Evolutionary conservation across 1,284 basidiomycete species (phyloP).

Genomic region (Volvariella surrecta): DNA sequence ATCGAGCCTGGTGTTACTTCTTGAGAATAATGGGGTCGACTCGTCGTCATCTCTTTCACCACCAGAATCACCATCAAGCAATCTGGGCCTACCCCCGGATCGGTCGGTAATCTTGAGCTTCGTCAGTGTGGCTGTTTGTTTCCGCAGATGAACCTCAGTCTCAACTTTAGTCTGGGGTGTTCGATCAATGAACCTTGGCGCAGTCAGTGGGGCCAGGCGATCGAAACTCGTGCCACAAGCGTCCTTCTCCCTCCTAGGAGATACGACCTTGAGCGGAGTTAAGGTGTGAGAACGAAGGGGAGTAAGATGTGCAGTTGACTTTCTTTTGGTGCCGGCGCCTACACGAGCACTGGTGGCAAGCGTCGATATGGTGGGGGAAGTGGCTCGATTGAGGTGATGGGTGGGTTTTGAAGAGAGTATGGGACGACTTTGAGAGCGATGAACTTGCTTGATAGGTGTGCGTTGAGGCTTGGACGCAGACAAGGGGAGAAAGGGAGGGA

Average conservation of each 20-base stretch:
- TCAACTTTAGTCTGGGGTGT: conserved; percentile 56
- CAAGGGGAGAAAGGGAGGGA: conserved; percentile 26
- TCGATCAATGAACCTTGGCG: conserved; percentile 43
- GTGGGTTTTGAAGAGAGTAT: conserved; percentile 19
- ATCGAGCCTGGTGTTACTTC: conserved; percentile 18
- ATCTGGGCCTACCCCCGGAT: conserved; percentile 24
- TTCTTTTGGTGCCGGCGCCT: conserved; percentile 54
- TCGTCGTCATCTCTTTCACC: conserved; percentile 21
- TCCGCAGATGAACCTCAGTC: conserved; percentile 50
- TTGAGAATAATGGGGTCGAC: conserved; percentile 23
- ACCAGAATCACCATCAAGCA: conserved; percentile 2
- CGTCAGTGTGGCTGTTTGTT: conserved; percentile 59
- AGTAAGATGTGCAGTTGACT: conserved; percentile 38
- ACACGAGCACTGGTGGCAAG: conserved; percentile 19
- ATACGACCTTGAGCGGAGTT: conserved; percentile 42
- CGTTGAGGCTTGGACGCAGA: conserved; percentile 37
- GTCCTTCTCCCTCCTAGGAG: conserved; percentile 17
- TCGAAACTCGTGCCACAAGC: conserved; percentile 34
- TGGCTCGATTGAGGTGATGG: conserved; percentile 19
- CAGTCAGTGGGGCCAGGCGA: conserved; percentile 54
- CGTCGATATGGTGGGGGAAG: conserved; percentile 10
- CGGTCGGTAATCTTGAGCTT: conserved; percentile 53
- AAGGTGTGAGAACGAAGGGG: conserved; percentile 36
- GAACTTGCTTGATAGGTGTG: conserved; percentile 45
- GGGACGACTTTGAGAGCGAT: conserved; percentile 20